Base-by-base conservation (phyloP, 2,329 filamentous ascomycete genomes). In the Ceratocystis cacaofunesta region DNA sequence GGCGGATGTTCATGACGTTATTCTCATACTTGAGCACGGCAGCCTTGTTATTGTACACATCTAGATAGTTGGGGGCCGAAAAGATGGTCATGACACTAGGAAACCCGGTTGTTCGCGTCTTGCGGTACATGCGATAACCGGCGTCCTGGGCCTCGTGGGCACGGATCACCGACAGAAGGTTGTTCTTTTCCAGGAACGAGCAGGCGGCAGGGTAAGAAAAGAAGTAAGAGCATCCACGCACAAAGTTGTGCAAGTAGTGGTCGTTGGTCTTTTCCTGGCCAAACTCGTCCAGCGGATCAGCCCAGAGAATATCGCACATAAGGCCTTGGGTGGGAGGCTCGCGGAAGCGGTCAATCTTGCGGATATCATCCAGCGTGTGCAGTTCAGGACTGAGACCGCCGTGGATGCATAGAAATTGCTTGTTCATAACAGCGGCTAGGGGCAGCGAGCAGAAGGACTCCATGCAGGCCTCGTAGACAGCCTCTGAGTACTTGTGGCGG, bases 31-130 rank as follows among this genome's bases (percentile, higher is more conserved):
- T 99, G 72, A 99, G 80, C 50, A 99, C 94, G 0, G 94, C 94
- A 1, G 94, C 94, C 80, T 99, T 99, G 82, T 99, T 99, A 85
- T 99, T 99, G 79, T 99, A 99, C 46, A 99, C 92, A 73, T 99
- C 94, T 69, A 99, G 85, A 74, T 99, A 99, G 77, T 99, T 99
- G 46, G 94, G 94, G 1, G 94, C 94, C 57, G 92, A 97, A 82
- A 99, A 99, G 72, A 99, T 99, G 70, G 94, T 99, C 94, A 99
- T 99, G 69, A 99, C 94, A 78, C 92, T 96, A 25, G 94, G 94
- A 79, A 99, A 99, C 1, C 94, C 94, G 22, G 94, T 99, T 1
- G 94, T 97, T 69, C 92, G 85, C 30, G 94, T 99, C 82, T 99
- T 99, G 70, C 94, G 85, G 77, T 99, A 99, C 94, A 99, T 99